Base-by-base conservation (phyloP, 179 eudicot genomes). In the Beta lomatogona region DNA sequence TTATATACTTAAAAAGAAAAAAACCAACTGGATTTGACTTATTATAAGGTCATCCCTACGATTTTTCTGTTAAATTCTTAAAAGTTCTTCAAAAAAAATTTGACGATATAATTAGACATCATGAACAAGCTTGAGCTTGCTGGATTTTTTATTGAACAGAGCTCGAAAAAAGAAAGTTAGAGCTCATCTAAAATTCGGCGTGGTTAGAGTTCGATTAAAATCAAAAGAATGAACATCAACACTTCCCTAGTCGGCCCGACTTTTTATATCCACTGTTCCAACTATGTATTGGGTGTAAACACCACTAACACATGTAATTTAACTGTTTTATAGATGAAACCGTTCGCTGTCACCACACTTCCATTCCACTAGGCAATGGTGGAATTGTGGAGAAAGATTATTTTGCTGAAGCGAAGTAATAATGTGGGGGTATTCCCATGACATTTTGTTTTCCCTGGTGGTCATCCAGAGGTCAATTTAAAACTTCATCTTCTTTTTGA, bases 381-480 rank as follows among this genome's bases (percentile, higher is more conserved):
- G 97, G 97, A 64, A 78, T 96, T 82, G 91, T 96, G 28, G 94
- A 91, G 88, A 92, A 88, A 58, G 81, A 91, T 96, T 82, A 88
- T 92, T 83, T 84, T 96, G 80, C 91, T 96, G 78, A 91, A 90
- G 86, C 90, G 99, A 84, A 96, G 99, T 89, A 81, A 89, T 73
- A 91, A 94, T 74, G 98, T 96, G 75, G 97, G 96, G 52, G 98
- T 94, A 84, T 96, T 92, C 77, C 97, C 99, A 5, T 97, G 94
- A 41, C 89, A 92, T 82, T 92, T 87, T 80, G 99, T 96, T 59
- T 96, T 96, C 78, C 99, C 99, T 50, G 99, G 99, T 60, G 99
- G 99, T 73, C 99, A 96, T 87, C 98, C 99, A 21, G 99, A 96
- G 99, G 98, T 94, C 83, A 78, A 57, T 54, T 59, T 16, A 54